Evolutionary conservation across 768 basidiomycete genomes (phyloP).

Genomic region (Coprinopsis cinerea): DNA sequence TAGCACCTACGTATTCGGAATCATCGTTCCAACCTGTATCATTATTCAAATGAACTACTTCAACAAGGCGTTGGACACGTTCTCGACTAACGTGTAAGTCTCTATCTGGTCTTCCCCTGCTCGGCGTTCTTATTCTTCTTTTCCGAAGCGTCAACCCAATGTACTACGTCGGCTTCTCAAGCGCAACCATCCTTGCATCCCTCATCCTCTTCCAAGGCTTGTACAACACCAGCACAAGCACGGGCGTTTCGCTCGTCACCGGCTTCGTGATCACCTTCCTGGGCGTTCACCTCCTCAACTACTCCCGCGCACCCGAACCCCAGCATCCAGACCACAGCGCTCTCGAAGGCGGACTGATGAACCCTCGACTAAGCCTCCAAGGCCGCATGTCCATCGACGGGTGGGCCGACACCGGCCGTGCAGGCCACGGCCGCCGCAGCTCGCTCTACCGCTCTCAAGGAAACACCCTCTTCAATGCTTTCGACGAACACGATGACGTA

Average conservation of each 20-base stretch:
- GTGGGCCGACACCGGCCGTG: slow-evolving; percentile 44
- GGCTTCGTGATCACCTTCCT: slow-evolving; percentile 94
- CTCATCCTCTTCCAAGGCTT: slow-evolving; percentile 97
- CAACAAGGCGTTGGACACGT: slow-evolving; percentile 96
- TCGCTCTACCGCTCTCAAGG: slow-evolving; percentile 64
- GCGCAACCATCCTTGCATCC: slow-evolving; percentile 88
- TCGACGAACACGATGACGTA: slow-evolving; percentile 47
- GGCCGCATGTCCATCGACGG: slow-evolving; percentile 79
- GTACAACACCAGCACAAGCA: slow-evolving; percentile 78
- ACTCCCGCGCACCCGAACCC: slow-evolving; percentile 57
- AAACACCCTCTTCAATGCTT: slow-evolving; percentile 68
- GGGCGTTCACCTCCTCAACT: slow-evolving; percentile 91
- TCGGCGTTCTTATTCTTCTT: background rate
- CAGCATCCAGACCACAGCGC: slow-evolving; percentile 27
- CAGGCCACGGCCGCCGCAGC: slow-evolving; percentile 54
- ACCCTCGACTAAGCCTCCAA: slow-evolving; percentile 75
- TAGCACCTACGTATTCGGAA: slow-evolving; percentile 93
- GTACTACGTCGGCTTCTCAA: slow-evolving; percentile 97
- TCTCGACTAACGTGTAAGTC: slow-evolving; percentile 94
- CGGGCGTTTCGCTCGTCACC: slow-evolving; percentile 80
- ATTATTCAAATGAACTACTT: slow-evolving; percentile 94
- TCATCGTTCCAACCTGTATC: slow-evolving; percentile 79
- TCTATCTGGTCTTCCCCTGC: background rate
- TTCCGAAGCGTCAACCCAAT: slow-evolving; percentile 83
- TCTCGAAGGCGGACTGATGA: slow-evolving; percentile 62